phyloP scores from a whole-genome alignment of 2,329 filamentous ascomycete genomes.

The Orbilia javanica region DNA sequence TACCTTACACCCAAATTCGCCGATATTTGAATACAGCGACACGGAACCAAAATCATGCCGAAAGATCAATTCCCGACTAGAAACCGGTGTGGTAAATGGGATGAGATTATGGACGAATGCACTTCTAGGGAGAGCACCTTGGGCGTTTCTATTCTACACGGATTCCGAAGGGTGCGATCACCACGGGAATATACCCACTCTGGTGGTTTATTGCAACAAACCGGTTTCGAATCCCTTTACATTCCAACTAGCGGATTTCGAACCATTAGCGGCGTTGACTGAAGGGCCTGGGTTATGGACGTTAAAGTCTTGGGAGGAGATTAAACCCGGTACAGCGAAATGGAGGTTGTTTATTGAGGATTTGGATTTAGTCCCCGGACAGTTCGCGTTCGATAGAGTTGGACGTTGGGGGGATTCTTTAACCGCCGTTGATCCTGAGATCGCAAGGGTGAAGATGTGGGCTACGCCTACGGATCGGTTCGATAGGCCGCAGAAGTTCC shows the following conservation, averaged over 20 bases:
- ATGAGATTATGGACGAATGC: constrained; percentile 28
- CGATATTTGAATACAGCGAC: not conserved
- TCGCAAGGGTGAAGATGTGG: constrained; percentile 28
- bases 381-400: constrained; percentile 16
- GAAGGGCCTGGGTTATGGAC: not conserved
- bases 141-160: constrained; percentile 34
- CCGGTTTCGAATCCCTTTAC: not conserved
- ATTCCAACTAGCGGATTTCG: constrained; percentile 40
- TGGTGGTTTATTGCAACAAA: constrained; percentile 25
- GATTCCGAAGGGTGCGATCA: not conserved
- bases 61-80: not conserved
- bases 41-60: constrained; percentile 9
- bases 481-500: not conserved
- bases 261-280: not conserved
- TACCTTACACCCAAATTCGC: not conserved
- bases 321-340: constrained; percentile 6
- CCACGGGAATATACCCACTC: not conserved
- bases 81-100: not conserved
- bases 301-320: constrained; percentile 35
- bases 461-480: constrained; percentile 1
- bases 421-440: not conserved
- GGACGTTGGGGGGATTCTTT: not conserved
- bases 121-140: constrained; percentile 1
- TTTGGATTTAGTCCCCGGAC: constrained; percentile 3
- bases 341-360: constrained; percentile 30